A percentile compares a stretch with the other conserved stretches of the same genome.
phyloP scores from a whole-genome alignment of 352 stramenopile genomes.

The Pythium folliculosum region DNA sequence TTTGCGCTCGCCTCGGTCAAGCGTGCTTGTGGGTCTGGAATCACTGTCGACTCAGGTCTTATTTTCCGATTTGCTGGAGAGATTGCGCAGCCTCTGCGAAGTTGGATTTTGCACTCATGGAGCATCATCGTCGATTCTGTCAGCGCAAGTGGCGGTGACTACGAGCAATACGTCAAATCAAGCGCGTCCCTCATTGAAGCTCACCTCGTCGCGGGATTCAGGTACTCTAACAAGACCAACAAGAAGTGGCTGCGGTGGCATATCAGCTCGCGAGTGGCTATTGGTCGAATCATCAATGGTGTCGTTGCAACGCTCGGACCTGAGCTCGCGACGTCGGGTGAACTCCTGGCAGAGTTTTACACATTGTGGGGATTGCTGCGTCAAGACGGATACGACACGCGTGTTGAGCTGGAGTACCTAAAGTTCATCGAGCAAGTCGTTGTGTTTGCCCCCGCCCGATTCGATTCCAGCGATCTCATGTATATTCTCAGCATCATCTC shows the following conservation, averaged over 20 bases:
- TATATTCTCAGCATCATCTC: slow-evolving; percentile 69
- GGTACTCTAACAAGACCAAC: slow-evolving; percentile 58
- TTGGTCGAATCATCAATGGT: slow-evolving; percentile 44
- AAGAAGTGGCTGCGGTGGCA: slow-evolving; percentile 33
- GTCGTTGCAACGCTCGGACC: slow-evolving; percentile 40
- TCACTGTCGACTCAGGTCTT: slow-evolving; percentile 73
- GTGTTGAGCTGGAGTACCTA: slow-evolving; percentile 77
- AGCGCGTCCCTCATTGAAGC: slow-evolving; percentile 73
- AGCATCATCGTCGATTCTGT: slow-evolving; percentile 83
- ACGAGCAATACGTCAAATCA: slow-evolving; percentile 82
- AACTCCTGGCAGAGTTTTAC: slow-evolving; percentile 51
- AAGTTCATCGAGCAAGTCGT: slow-evolving; percentile 85
- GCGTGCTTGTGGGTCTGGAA: slow-evolving; percentile 67
- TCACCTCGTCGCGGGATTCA: slow-evolving; percentile 75
- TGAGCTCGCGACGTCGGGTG: slow-evolving; percentile 24
- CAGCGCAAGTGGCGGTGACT: slow-evolving; percentile 69
- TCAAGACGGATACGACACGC: slow-evolving; percentile 56
- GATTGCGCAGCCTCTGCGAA: slow-evolving; percentile 72
- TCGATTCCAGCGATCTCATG: slow-evolving; percentile 52
- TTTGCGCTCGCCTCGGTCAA: slow-evolving; percentile 86
- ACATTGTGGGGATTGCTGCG: slow-evolving; percentile 73
- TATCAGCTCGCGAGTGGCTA: slow-evolving; percentile 29
- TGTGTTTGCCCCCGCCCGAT: slow-evolving; percentile 69
- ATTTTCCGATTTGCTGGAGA: slow-evolving; percentile 75
- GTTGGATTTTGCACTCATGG: slow-evolving; percentile 85